Base-by-base conservation (phyloP, 805 yeast genomes). In the Nakazawaea siamensis region DNA sequence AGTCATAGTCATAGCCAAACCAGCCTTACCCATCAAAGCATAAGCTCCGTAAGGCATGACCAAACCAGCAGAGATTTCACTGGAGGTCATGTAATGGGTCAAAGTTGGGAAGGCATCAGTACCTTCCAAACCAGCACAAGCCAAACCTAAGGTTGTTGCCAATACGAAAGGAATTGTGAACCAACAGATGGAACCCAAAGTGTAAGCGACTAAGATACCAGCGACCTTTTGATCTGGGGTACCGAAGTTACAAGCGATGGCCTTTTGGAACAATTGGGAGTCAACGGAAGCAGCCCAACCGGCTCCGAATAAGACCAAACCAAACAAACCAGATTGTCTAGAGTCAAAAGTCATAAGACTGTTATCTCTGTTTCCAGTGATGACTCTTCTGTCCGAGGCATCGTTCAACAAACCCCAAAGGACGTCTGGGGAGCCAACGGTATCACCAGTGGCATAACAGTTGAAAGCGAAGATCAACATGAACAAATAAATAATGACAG, bases 21-120 rank as follows among this genome's bases (percentile, higher is more conserved):
- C 76, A 31, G 69, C 66, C 37, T 55, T 66, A 29, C 76, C 76
- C 50, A 68, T 56, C 20, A 70, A 52, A 2, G 73, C 70, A 28
- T 60, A 64, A 3, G 74, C 70, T 15, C 73, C 66, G 42, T 66
- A 65, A 11, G 75, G 75, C 41, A 70, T 56, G 5, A 66, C 74
- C 42, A 70, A 57, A 14, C 76, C 76, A 28, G 69, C 62, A 35
- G 56, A 47, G 15, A 68, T 62, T 50, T 70, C 70, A 9, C 50
- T 62, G 4, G 66, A 25, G 15, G 64, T 52, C 56, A 70, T 18
- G n/a, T 44, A 38, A 5, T 43, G 34, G 3, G 51, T 46, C 14
- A 43, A 38, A 4, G 48, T 43, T 30, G 54, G 51, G 31, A 51
- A 52, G 12, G 4, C 27, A 1, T 43, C 42, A 10, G 53, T 50